Conservation (phyloP, 2,329 filamentous ascomycete species). For the Neonectria neomacrospora region DNA sequence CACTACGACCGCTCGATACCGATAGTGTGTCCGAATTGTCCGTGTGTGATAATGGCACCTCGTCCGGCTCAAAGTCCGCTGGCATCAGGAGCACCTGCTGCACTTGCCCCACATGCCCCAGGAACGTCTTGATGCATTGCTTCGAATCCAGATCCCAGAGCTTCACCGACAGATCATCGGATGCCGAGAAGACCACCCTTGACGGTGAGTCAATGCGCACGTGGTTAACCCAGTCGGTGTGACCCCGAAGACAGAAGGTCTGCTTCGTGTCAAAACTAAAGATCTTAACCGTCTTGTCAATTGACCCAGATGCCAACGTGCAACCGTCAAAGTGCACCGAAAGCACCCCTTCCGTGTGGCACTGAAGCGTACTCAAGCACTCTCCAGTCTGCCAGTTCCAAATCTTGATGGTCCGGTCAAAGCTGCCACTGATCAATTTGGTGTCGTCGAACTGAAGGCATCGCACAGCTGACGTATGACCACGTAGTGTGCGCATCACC, state of each 20-base stretch:
- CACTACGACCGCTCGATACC: slow-evolving; percentile 59
- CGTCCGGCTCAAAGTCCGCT: slow-evolving; percentile 89
- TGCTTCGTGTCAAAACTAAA: slow-evolving; percentile 91
- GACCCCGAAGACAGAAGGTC: slow-evolving; percentile 82
- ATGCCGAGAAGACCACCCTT: slow-evolving; percentile 89
- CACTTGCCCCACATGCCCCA: slow-evolving; percentile 93
- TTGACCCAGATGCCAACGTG: slow-evolving; percentile 87
- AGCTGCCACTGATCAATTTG: slow-evolving; percentile 89
- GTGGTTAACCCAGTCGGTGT: slow-evolving; percentile 96
- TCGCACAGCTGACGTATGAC: slow-evolving; percentile 85
- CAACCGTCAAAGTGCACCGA: slow-evolving; percentile 88
- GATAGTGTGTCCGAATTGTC: slow-evolving; percentile 66
- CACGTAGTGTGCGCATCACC: slow-evolving; percentile 83
- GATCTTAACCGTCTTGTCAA: slow-evolving; percentile 89
- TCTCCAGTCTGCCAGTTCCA: slow-evolving; percentile 98
- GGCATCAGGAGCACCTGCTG: slow-evolving; percentile 90
- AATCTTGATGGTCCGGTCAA: slow-evolving; percentile 88
- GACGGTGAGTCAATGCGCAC: slow-evolving; percentile 86
- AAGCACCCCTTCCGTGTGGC: slow-evolving; percentile 85
- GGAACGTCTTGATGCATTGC: slow-evolving; percentile 79
- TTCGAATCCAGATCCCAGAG: slow-evolving; percentile 93
- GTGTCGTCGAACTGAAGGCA: slow-evolving; percentile 93
- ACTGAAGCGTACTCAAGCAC: slow-evolving; percentile 82
- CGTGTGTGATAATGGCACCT: slow-evolving; percentile 55
- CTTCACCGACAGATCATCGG: slow-evolving; percentile 90